phyloP scores from a whole-genome alignment of 1,284 basidiomycete genomes.

The Pascua sp. region DNA sequence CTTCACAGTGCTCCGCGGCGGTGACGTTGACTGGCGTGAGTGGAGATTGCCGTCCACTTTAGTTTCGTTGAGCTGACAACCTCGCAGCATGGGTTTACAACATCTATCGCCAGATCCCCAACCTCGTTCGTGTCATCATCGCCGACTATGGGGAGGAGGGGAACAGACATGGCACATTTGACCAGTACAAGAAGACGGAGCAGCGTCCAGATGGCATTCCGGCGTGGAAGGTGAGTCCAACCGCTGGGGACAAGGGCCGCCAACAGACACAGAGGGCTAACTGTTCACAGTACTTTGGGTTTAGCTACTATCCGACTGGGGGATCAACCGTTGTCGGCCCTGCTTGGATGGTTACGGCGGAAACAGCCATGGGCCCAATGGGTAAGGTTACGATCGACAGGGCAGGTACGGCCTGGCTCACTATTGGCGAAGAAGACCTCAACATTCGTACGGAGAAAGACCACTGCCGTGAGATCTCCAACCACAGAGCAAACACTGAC shows the following conservation, averaged over 20 bases:
- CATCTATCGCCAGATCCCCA: slow-evolving; percentile 23
- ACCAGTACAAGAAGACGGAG: slow-evolving; percentile 19
- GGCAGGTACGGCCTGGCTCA: no score
- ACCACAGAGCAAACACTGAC: background rate
- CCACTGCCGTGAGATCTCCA: background rate
- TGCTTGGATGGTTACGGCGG: slow-evolving; percentile 15
- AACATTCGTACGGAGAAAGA: slow-evolving; percentile 10
- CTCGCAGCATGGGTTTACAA: slow-evolving; percentile 21
- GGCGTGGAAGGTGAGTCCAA: slow-evolving; percentile 25
- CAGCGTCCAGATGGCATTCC: slow-evolving; percentile 20
- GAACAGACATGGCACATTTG: background rate
- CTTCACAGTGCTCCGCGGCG: slow-evolving; percentile 19
- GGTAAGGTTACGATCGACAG: no score
- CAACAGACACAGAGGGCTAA: background rate
- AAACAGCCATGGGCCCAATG: background rate
- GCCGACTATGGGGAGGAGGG: background rate
- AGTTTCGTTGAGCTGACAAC: background rate
- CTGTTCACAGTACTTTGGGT: slow-evolving; percentile 21
- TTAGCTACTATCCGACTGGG: slow-evolving; percentile 23
- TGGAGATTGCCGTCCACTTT: slow-evolving; percentile 13
- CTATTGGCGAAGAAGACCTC: background rate
- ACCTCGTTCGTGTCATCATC: slow-evolving; percentile 21
- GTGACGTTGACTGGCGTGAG: slow-evolving; percentile 9
- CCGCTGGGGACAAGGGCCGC: no score
- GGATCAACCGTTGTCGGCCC: slow-evolving; percentile 19